Evolutionary conservation across 1,284 basidiomycete genomes (phyloP).

Genomic region (Cryptococcus depauperatus): DNA sequence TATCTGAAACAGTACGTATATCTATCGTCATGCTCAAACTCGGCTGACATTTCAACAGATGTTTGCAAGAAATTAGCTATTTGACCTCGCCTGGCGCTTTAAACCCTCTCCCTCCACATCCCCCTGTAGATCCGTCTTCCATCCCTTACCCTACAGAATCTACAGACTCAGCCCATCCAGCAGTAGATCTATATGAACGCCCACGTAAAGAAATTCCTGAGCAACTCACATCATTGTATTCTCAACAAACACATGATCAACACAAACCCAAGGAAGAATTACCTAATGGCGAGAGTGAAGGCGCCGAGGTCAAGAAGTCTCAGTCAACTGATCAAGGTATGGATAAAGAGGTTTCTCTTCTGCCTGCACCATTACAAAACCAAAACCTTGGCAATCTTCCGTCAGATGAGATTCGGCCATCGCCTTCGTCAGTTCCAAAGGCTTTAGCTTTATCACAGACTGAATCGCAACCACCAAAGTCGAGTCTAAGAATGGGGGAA

Average conservation of each 20-base stretch:
- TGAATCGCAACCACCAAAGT: neutral
- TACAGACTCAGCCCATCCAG: slow-evolving; percentile 1
- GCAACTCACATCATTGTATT: slow-evolving; percentile 8
- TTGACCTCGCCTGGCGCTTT: slow-evolving; percentile 92
- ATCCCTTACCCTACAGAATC: slow-evolving; percentile 1
- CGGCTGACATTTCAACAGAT: slow-evolving; percentile 49
- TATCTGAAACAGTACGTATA: slow-evolving; percentile 85
- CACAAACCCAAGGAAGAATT: neutral
- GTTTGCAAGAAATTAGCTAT: slow-evolving; percentile 95
- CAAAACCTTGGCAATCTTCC: neutral
- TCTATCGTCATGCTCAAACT: neutral
- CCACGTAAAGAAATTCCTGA: slow-evolving; percentile 38
- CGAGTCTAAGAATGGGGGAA: neutral
- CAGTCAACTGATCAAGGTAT: neutral
- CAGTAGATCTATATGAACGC: slow-evolving; percentile 18
- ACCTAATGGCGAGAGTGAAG: neutral
- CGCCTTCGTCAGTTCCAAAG: slow-evolving; percentile 29
- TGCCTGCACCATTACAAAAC: neutral
- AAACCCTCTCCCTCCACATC: slow-evolving; percentile 86
- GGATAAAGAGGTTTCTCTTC: slow-evolving; percentile 2
- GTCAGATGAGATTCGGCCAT: slow-evolving; percentile 11
- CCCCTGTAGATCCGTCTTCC: slow-evolving; percentile 37
- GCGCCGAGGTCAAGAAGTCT: neutral
- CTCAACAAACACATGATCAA: neutral
- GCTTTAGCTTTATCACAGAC: slow-evolving; percentile 15